Evolutionary conservation across 2,329 filamentous ascomycete species (phyloP).

Genomic region (Aureobasidium sp.): DNA sequence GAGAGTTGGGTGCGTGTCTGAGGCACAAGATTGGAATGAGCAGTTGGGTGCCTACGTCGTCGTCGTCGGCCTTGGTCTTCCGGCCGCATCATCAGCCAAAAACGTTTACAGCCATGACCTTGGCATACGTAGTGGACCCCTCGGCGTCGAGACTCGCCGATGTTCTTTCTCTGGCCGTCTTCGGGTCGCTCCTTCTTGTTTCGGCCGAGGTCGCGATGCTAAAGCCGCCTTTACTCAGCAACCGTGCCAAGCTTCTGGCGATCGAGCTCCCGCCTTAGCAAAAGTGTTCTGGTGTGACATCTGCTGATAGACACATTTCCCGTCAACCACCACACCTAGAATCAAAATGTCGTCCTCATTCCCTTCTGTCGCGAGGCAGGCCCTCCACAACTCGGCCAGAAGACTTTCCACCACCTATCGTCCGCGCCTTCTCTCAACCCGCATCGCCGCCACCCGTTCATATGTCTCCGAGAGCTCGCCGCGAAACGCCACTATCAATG

Average conservation of each 20-base stretch:
- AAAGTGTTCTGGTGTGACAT: slow-evolving; percentile 11
- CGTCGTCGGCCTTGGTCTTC: background rate
- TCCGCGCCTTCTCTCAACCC: slow-evolving; percentile 27
- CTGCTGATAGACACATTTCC: background rate
- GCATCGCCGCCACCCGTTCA: slow-evolving; percentile 39
- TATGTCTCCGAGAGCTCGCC: slow-evolving; percentile 82
- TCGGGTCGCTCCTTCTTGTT: background rate
- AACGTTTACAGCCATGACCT: background rate
- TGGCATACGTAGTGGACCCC: slow-evolving; percentile 2
- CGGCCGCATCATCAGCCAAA: slow-evolving; percentile 1
- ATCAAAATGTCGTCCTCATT: slow-evolving; percentile 40
- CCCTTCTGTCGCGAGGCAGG: slow-evolving; percentile 66
- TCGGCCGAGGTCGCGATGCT: background rate
- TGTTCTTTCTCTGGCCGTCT: background rate
- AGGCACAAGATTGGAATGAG: background rate
- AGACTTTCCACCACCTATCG: slow-evolving; percentile 36
- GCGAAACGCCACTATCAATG: slow-evolving; percentile 68
- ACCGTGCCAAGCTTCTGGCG: background rate
- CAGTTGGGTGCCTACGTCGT: background rate
- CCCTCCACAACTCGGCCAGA: slow-evolving; percentile 51
- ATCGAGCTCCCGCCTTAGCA: background rate
- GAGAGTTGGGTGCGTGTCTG: background rate
- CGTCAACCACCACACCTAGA: background rate
- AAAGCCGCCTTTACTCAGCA: slow-evolving; percentile 2
- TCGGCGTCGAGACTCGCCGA: background rate